Evolutionary conservation across 495 filamentous ascomycete genomes (phyloP).

Genomic region (Neurospora africana): DNA sequence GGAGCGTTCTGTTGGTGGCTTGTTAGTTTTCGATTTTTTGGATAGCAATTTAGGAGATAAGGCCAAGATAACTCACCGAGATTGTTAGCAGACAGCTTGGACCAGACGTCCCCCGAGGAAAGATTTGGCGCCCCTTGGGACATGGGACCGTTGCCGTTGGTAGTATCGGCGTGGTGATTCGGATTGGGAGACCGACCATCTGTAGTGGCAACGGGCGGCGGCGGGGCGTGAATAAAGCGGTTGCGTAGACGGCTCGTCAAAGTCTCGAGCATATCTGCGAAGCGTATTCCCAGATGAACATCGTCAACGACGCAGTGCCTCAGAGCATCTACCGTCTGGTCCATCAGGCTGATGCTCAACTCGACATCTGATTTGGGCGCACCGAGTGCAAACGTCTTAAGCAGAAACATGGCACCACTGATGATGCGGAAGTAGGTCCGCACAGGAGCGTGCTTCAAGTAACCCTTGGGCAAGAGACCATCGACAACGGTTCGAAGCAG

Average conservation of each 20-base stretch:
- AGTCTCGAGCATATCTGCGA: constrained; percentile 82
- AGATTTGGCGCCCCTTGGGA: constrained; percentile 11
- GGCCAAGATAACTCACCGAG: constrained; percentile 13
- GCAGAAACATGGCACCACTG: constrained; percentile 87
- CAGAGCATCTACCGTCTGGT: constrained; percentile 67
- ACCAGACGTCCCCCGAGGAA: not conserved
- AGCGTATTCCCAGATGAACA: constrained; percentile 87
- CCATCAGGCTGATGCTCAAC: constrained; percentile 69
- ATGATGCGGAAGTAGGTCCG: constrained; percentile 92
- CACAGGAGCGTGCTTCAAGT: constrained; percentile 85
- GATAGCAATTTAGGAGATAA: not conserved
- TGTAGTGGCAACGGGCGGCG: constrained; percentile 17
- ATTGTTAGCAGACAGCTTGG: not conserved
- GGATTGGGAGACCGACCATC: constrained; percentile 29
- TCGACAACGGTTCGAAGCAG: constrained; percentile 77
- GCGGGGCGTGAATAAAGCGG: constrained; percentile 56
- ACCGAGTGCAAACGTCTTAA: constrained; percentile 87
- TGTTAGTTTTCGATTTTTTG: not conserved
- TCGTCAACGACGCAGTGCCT: constrained; percentile 86
- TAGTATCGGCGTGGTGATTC: constrained; percentile 14
- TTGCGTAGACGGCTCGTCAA: constrained; percentile 63
- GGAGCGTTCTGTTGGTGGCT: constrained; percentile 26
- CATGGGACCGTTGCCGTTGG: constrained; percentile 16
- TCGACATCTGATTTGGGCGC: constrained; percentile 82
- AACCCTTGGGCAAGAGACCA: constrained; percentile 67